These are phyloP conservation scores for Nitzschia sp. DNA, from an alignment of 108 stramenopile genomes.

Conservation along the genomic window DNA sequence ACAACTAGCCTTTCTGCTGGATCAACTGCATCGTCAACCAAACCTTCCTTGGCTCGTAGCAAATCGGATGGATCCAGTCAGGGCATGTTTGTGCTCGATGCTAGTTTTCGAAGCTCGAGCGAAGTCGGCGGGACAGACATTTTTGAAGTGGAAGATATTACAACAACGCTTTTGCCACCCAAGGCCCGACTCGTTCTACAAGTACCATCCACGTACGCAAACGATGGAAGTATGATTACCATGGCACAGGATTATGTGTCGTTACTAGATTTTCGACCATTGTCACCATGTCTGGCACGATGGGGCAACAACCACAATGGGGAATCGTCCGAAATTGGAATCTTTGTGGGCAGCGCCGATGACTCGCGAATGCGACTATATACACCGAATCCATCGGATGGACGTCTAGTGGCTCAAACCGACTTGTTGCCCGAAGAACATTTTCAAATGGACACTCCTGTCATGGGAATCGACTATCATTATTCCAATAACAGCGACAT, in stretches of 20 bases:
- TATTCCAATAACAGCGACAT: background rate
- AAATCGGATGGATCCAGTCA: background rate
- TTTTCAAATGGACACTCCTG: slow-evolving; percentile 28
- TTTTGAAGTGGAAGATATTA: background rate
- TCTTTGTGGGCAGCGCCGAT: slow-evolving; percentile 40
- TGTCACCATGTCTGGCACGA: slow-evolving; percentile 27
- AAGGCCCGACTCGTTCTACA: slow-evolving; percentile 13
- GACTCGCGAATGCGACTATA: slow-evolving; percentile 33
- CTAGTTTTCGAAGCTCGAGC: background rate
- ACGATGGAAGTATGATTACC: background rate
- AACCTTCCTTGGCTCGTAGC: background rate
- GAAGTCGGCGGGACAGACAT: background rate
- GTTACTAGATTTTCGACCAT: slow-evolving; percentile 29
- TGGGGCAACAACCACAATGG: slow-evolving; percentile 14
- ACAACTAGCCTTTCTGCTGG: background rate
- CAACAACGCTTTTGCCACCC: background rate
- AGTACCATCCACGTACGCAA: background rate
- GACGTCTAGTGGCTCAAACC: background rate
- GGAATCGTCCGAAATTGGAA: background rate
- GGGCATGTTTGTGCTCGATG: background rate
- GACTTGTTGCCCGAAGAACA: slow-evolving; percentile 19
- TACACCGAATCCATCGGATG: slow-evolving; percentile 6
- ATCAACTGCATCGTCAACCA: background rate
- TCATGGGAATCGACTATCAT: slow-evolving; percentile 38
- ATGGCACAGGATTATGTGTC: slow-evolving; percentile 3